These are phyloP conservation scores for Colletotrichum magnum DNA, from an alignment of 2,329 filamentous ascomycete genomes.

Conservation along the genomic window DNA sequence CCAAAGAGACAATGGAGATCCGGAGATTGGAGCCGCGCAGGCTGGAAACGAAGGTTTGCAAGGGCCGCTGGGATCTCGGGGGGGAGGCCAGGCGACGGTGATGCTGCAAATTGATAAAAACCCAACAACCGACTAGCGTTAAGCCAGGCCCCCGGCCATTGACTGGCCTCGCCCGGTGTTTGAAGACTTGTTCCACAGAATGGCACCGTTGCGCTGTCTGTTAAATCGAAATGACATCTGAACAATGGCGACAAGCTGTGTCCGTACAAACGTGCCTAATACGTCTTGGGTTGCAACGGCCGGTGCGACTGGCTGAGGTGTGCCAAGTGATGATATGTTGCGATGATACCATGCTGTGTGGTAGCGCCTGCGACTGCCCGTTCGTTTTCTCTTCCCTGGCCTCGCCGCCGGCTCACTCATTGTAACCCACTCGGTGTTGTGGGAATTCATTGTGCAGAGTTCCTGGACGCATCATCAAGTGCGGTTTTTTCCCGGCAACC, in stretches of 20 bases:
- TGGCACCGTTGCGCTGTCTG: constrained; percentile 11
- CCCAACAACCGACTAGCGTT: neutral
- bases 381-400: constrained; percentile 1
- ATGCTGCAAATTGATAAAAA: neutral
- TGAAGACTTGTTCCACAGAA: constrained; percentile 5
- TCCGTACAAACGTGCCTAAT: neutral
- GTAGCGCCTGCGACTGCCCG: constrained; percentile 1
- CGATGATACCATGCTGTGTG: constrained; percentile 5
- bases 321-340: constrained; percentile 5
- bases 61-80: constrained; percentile 9
- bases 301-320: constrained; percentile 1
- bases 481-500: too few relatives aligned
- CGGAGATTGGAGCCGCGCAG: constrained; percentile 32
- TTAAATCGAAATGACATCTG: constrained; percentile 23
- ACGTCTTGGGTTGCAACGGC: constrained; percentile 20
- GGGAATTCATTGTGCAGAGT: too few relatives aligned
- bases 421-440: too few relatives aligned
- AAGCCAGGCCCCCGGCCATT: neutral
- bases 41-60: constrained; percentile 37
- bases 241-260: constrained; percentile 13
- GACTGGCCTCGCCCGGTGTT: neutral
- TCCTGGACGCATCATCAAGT: too few relatives aligned
- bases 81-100: neutral
- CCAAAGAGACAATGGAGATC: constrained; percentile 20
- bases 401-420: constrained; percentile 1